Conservation (phyloP, 306 rosid species). For the Medicago arabica region DNA sequence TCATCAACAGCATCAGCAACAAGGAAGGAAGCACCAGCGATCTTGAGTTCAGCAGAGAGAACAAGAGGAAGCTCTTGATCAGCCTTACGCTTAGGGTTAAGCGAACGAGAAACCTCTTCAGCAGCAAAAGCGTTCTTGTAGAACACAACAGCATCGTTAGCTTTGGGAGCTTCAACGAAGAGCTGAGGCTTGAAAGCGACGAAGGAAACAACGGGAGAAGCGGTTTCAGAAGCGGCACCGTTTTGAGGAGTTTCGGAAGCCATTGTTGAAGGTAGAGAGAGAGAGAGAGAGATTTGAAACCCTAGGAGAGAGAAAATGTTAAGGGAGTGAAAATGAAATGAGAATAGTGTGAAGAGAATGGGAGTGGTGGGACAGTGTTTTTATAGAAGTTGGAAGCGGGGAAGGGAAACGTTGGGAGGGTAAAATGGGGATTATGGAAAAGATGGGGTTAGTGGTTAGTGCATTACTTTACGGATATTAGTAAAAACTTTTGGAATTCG, state of each 20-base stretch:
- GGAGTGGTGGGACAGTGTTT: conserved; percentile 41
- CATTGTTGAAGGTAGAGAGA: conserved; percentile 43
- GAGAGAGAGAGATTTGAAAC: conserved; percentile 28
- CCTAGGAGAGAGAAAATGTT: conserved; percentile 56
- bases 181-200: conserved; percentile 59
- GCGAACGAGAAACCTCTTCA: conserved; percentile 60
- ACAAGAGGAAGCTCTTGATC: conserved; percentile 76
- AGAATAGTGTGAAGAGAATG: conserved; percentile 39
- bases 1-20: conserved; percentile 56
- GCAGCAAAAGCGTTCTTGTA: conserved; percentile 83
- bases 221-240: conserved; percentile 52
- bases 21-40: conserved; percentile 57
- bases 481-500: too few species aligned
- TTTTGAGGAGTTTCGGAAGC: conserved; percentile 66
- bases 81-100: conserved; percentile 82
- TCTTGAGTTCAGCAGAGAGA: conserved; percentile 62
- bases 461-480: conserved; percentile 6
- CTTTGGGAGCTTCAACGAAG: conserved; percentile 70
- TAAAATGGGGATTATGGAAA: conserved; percentile 39
- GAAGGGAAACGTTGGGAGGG: conserved; percentile 59
- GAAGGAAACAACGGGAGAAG: conserved; percentile 35
- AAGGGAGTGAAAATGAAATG: neutral
- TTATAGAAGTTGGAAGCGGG: conserved; percentile 64
- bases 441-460: neutral
- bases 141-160: conserved; percentile 70